Percentiles rank a stretch among this genome's conserved stretches.
Evolutionary conservation across 106 monocot genomes (phyloP).

Genomic region (Phalaenopsis aphrodite): DNA sequence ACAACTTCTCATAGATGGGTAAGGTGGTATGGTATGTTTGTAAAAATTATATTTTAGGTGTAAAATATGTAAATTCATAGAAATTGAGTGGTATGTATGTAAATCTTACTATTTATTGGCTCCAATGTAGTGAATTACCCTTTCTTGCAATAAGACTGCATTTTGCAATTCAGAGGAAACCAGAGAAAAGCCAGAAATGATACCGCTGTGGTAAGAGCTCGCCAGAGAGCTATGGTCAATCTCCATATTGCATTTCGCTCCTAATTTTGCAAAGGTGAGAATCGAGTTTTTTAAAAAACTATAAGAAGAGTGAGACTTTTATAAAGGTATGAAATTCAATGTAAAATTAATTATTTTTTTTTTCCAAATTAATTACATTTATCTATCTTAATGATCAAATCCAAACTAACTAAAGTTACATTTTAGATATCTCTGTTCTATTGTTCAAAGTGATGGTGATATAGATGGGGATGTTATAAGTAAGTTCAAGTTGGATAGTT

Average conservation of each 20-base stretch:
- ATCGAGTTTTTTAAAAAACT: not conserved
- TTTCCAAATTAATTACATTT: too few relatives aligned
- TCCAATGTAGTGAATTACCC: constrained; percentile 30
- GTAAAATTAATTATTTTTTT: not conserved
- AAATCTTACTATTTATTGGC: not conserved
- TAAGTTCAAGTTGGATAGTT: too few relatives aligned
- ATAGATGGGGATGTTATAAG: too few relatives aligned
- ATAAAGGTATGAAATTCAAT: not conserved
- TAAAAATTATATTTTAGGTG: too few relatives aligned
- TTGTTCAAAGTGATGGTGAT: too few relatives aligned
- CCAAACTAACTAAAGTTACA: not conserved
- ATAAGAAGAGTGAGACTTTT: not conserved
- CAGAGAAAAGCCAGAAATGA: constrained; percentile 78
- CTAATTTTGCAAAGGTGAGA: constrained; percentile 19
- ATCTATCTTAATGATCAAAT: not conserved
- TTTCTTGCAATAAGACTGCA: constrained; percentile 35
- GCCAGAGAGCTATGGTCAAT: constrained; percentile 79
- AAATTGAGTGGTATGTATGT: too few relatives aligned
- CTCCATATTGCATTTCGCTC: constrained; percentile 39
- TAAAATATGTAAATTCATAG: too few relatives aligned
- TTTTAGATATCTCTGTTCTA: too few relatives aligned
- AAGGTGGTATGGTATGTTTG: too few relatives aligned
- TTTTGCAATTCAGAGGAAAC: constrained; percentile 43
- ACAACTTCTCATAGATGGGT: too few relatives aligned
- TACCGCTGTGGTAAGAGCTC: constrained; percentile 85